Conservation (phyloP, 78 protist species). For the slime mould (Dictyostelium discoideum) region DNA sequence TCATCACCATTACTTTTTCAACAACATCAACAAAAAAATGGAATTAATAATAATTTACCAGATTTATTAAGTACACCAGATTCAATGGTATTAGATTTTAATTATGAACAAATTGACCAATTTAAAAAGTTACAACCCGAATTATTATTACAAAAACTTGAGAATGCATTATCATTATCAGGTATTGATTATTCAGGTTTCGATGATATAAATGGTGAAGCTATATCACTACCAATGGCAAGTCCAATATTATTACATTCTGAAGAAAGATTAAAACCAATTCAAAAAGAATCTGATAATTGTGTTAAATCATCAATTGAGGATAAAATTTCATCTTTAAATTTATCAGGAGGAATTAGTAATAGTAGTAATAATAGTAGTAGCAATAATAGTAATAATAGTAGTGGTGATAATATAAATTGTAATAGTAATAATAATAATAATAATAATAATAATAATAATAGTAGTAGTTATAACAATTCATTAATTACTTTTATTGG, state of each 20-base stretch:
- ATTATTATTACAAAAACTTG: slow-evolving; percentile 19
- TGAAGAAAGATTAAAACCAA: slow-evolving; percentile 31
- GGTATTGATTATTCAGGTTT: slow-evolving; percentile 11
- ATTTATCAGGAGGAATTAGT: neutral
- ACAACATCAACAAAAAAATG: neutral
- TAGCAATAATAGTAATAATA: neutral
- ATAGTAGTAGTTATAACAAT: neutral
- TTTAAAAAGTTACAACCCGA: slow-evolving; percentile 9
- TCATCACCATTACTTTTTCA: neutral
- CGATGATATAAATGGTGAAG: slow-evolving; percentile 20
- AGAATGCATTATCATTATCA: neutral
- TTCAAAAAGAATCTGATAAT: neutral
- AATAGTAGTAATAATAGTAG: neutral
- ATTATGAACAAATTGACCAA: slow-evolving; percentile 8
- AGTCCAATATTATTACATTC: slow-evolving; percentile 31
- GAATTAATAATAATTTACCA: neutral
- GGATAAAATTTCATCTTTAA: neutral
- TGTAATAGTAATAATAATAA: neutral
- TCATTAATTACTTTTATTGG: neutral
- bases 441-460: neutral
- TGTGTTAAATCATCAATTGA: neutral
- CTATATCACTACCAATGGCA: slow-evolving; percentile 9
- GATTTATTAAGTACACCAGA: neutral
- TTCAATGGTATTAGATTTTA: neutral
- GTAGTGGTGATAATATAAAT: neutral